Evolutionary conservation across 495 filamentous ascomycete genomes (phyloP).

Genomic region (Lasiosphaeris hirsuta): DNA sequence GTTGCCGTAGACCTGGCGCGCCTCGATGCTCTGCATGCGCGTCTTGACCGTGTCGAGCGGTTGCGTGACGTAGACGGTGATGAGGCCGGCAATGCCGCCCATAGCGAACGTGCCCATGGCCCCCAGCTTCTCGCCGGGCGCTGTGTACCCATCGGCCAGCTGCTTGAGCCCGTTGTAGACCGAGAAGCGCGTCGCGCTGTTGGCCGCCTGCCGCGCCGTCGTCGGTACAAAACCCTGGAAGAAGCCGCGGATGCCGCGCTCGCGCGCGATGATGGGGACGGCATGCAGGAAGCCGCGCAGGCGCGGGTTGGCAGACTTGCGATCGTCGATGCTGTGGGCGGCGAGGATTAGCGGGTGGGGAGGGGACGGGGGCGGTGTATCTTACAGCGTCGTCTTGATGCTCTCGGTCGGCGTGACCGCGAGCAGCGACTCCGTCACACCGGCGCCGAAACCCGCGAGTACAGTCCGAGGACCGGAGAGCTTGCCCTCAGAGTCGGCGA

Average conservation of each 20-base stretch:
- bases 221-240: conserved; percentile 97
- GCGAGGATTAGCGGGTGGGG: neutral
- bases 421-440: conserved; percentile 86
- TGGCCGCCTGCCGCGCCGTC: conserved; percentile 90
- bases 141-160: conserved; percentile 84
- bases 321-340: conserved; percentile 77
- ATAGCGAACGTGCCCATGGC: conserved; percentile 86
- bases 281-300: conserved; percentile 93
- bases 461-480: conserved; percentile 88
- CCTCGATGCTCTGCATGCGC: conserved; percentile 95
- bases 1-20: conserved; percentile 78
- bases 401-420: conserved; percentile 97
- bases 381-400: conserved; percentile 89
- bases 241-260: conserved; percentile 85
- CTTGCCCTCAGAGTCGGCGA: conserved; percentile 82
- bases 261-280: conserved; percentile 76
- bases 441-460: conserved; percentile 90
- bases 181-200: conserved; percentile 84
- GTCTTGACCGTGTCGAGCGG: conserved; percentile 96
- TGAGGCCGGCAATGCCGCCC: conserved; percentile 82
- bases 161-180: conserved; percentile 89
- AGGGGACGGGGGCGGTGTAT: neutral
- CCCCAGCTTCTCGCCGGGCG: conserved; percentile 92
- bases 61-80: conserved; percentile 90
- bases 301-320: conserved; percentile 79